Evolutionary conservation across 2,329 filamentous ascomycete genomes (phyloP), one percentile per base, ranked within the genome.

Genomic region (Bimuria novae-zelandiae): DNA sequence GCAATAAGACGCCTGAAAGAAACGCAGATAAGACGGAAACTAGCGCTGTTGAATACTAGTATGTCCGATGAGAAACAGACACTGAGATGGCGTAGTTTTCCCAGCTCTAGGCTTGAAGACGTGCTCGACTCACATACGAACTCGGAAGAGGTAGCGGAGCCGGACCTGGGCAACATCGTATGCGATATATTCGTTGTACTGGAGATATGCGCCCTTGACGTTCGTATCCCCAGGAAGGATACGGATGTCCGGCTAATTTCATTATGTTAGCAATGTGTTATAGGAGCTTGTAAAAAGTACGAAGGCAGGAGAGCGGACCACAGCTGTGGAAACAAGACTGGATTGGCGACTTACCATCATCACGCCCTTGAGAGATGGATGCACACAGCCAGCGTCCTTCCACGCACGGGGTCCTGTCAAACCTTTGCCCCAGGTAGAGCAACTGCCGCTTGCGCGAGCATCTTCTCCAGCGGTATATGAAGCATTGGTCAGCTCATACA

Each of bases 171-270:
- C 78, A 3, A 89, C 76, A 59, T 90, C 82, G 63, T 91, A 91
- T 46, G 80, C 80, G 56, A 90, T 89, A 70, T 86, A 90, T 75
- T 91, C 88, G 66, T 91, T 90, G 75, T 90, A 90, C 44, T 75
- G 69, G 19, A 91, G 76, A 23, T 69, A 73, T 0, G 83, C 79
- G 10, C 72, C 64, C 7, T 17, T 36, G n/a, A 36, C 33, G 14
- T 36, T 36, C 10, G 33, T 36, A 4, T 16, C 16, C 4, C 33
- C 33, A 16, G 33, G 33, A 17, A 36, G 33, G 16, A 36, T n/a
- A 16, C 56, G 54, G 7, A 67, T 60, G 43, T 70, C 67, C 11
- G 67, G 67, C 67, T 69, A 35, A 32, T 5, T 25, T 25, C 7
- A 32, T 5, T 12, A 40, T 27, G 21, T 64, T 51, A 67, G 57